Base-by-base conservation (phyloP, 768 basidiomycete species). In the Lanmaoa pseudosensibilis region DNA sequence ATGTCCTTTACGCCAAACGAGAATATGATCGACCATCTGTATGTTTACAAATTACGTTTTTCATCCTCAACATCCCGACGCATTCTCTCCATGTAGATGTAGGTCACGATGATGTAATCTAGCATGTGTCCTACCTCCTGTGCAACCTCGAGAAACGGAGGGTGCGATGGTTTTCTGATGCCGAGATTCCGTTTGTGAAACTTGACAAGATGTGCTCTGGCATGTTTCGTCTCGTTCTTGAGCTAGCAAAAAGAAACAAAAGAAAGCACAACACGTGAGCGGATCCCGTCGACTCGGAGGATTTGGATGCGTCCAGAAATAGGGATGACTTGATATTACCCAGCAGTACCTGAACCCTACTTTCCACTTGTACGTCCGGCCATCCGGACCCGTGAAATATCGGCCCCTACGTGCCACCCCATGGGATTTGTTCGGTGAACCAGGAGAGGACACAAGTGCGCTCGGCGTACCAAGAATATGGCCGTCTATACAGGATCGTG, bases 21-120 rank as follows among this genome's bases (percentile, higher is more conserved):
- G 27, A 45, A 18, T 25, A 25, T 12, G 44, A 45, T 45, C 11
- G 27, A 12, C 27, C 27, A 30, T 45, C 18, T 12, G 44, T 12
- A n/a, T 11, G 11, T 45, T 38, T 43, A 50, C 27, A 59, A 30
- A 36, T 59, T 59, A 8, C 19, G 11, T 39, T 48, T 59, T 23
- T 61, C 54, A 50, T 57, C 47, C 46, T 69, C 67, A 18, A 57
- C 50, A 40, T 68, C 67, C 44, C 58, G 65, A 34, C 71, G 65
- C 30, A 70, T n/a, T 16, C 65, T 68, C 39, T 71, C 66, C 41
- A 70, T 55, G 43, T 69, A 74, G 18, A 69, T 62, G 30, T 73
- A 73, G 2, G 74, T 74, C 45, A 73, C 40, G 18, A 73, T n/a
- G 38, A 75, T 70, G 23, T 69, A 46, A 49, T 73, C 73, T 12